Evolutionary conservation across 2,329 filamentous ascomycete genomes (phyloP), one percentile per base, ranked within the genome.

Genomic region (Metarhizium guizhouense): DNA sequence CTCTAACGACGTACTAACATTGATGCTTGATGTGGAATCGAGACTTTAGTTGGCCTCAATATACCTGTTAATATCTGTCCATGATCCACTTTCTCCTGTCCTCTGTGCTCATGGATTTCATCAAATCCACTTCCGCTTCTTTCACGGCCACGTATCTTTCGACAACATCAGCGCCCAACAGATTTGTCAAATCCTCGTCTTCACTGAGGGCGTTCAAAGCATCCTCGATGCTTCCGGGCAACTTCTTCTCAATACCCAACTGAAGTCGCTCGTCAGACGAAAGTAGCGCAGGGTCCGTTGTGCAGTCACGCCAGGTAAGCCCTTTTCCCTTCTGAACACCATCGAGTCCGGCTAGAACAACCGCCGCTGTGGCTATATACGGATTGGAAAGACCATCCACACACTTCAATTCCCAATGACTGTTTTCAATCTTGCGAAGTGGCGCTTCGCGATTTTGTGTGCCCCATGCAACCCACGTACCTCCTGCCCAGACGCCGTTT

Each of bases 311-410:
- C 70, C 76, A 76, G 13, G 64, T 63, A 51, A 86, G 67, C 51
- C 68, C 59, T 54, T 74, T 69, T 49, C 58, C 50, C 34, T 57
- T 59, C 8, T 54, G 56, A 4, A 69, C 59, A 7, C 68, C 66
- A 40, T 62, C 51, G n/a, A 64, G 50, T 2, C 70, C 67, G 1
- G 72, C 67, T 1, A 65, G 60, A 3, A 73, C 45, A 2, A 72
- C 57, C 20, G 68, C 68, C 7, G 68, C 61, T 52, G 71, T 53
- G 18, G 68, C 86, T 2, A 95, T 69, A 65, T 94, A 95, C 54
- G 85, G 81, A 65, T 95, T 95, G 3, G 88, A 87, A 18, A 90
- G 70, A 0, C 89, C 90, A 64, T 95, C 90, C n/a, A 93, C 65
- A 54, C 80, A 83, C 64, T 90, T 86, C 25, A 95, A 62, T 70